Conservation (phyloP, 2,329 filamentous ascomycete genomes). For the Hymenoscyphus fraxineus region DNA sequence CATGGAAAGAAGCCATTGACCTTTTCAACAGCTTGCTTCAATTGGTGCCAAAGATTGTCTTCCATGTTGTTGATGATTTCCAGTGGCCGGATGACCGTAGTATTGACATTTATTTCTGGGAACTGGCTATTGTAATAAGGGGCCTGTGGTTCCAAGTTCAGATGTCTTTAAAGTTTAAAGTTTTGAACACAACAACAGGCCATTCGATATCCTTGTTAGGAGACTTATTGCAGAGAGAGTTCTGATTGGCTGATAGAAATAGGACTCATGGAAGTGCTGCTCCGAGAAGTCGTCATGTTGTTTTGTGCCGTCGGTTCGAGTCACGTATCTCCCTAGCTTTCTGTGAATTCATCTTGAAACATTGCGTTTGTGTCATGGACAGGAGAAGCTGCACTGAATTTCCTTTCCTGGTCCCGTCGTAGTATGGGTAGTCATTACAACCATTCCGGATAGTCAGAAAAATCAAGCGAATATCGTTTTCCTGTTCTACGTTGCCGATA, state of each 20-base stretch:
- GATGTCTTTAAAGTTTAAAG: neutral
- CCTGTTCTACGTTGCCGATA: too few relatives aligned
- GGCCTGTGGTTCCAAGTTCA: neutral
- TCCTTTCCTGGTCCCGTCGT: too few relatives aligned
- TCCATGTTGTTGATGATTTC: neutral
- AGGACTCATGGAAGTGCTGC: neutral
- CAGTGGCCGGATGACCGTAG: neutral
- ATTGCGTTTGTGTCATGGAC: too few relatives aligned
- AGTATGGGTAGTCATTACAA: too few relatives aligned
- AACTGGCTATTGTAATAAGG: neutral
- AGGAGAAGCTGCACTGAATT: too few relatives aligned
- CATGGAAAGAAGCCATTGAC: neutral
- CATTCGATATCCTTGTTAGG: neutral
- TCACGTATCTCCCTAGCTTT: too few relatives aligned
- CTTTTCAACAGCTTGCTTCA: neutral
- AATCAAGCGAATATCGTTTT: too few relatives aligned
- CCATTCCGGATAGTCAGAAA: too few relatives aligned
- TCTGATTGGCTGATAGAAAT: neutral
- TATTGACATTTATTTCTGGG: neutral
- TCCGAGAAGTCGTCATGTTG: neutral
- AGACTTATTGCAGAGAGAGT: neutral
- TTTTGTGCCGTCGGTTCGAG: neutral
- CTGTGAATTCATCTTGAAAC: too few relatives aligned
- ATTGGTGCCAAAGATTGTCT: neutral
- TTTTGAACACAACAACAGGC: neutral